Conservation (phyloP, 2,329 filamentous ascomycete genomes). For the Alternaria ventricosa region DNA sequence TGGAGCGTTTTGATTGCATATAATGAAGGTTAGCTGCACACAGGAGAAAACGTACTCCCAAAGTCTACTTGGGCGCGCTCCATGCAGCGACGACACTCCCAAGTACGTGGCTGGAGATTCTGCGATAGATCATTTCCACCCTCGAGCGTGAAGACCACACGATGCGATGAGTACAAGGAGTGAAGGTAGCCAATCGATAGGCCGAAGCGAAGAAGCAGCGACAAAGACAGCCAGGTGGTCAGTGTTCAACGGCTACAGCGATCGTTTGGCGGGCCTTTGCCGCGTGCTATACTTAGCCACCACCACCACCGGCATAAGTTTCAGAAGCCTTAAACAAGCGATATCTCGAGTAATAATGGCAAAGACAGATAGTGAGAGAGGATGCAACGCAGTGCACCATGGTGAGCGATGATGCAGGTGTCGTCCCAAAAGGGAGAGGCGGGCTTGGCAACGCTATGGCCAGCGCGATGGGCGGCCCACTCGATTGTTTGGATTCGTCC, state of each 20-base stretch:
- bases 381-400: not conserved
- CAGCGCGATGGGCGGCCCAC: conserved; percentile 20
- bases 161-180: not conserved
- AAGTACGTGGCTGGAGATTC: not conserved
- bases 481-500: conserved; percentile 29
- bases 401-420: not conserved
- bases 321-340: not conserved
- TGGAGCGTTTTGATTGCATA: not conserved
- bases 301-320: not conserved
- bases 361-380: not conserved
- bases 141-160: not conserved
- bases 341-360: not conserved
- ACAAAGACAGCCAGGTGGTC: conserved; percentile 15
- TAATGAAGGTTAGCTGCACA: not conserved
- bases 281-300: not conserved
- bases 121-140: not conserved
- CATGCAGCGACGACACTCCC: not conserved
- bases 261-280: not conserved
- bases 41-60: not conserved
- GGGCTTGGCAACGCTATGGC: conserved; percentile 22
- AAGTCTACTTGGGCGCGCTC: not conserved
- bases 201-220: conserved; percentile 7
- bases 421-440: conserved; percentile 7
- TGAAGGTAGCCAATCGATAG: conserved; percentile 2
- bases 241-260: conserved; percentile 17